Evolutionary conservation across 2,329 filamentous ascomycete species (phyloP), one percentile per base, ranked within the genome.

Genomic region (Penicillium glabrum): DNA sequence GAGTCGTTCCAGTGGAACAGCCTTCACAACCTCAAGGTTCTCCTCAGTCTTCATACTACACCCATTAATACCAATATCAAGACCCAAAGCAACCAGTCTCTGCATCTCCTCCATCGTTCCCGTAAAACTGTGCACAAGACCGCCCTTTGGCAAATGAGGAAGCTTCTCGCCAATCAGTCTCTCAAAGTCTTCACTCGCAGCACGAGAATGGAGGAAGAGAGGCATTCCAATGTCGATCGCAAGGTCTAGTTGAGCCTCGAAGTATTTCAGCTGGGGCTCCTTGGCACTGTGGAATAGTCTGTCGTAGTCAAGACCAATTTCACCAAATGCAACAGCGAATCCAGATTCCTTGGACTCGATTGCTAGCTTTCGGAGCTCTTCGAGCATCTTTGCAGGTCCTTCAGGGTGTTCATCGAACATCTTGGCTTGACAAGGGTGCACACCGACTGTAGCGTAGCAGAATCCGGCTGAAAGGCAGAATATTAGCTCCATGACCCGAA

Each of bases 251-350:
- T 99, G 95, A 7, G 84, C 83, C 43, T 87, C 86, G 72, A 99
- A 99, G 58, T 91, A 92, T 69, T 91, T 88, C 29, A 93, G 80
- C 74, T 99, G 95, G 16, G 88, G 84, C 24, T 88, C 86, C 68
- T 88, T 90, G 39, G 88, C 85, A 69, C 90, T 92, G 67, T 93
- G 88, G 67, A 91, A 89, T 35, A 99, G 79, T 2, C 95, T 86
- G 77, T 99, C 95, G 71, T 98, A 99, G 77, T 99, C 95, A 4
- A 99, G 87, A 2, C 95, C 95, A 60, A 99, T 91, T 75, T 99
- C 95, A 48, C 95, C 95, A 72, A 97, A 92, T 7, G 95, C 93
- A 7, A 85, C 83, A 1, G 91, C 87, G 41, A 90, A 82, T 0
- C 84, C 82, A 11, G 73, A 72, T 48, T 75, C 72, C 64, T 85